Base-by-base conservation (phyloP, 768 basidiomycete genomes). In the Trametes punicea region DNA sequence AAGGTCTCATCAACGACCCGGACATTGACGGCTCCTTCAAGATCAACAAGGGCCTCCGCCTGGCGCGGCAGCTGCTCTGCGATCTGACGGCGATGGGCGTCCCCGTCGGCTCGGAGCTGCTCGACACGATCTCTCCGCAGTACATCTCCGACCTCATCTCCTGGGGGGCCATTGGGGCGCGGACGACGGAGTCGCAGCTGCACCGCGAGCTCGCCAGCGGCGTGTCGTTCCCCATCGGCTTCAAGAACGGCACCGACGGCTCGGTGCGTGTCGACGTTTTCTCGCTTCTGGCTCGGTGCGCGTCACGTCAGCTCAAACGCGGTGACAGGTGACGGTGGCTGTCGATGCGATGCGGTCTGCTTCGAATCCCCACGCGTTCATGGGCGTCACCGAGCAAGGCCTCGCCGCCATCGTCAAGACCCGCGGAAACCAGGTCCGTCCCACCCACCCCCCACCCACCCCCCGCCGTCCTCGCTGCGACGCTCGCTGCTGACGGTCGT, bases 231-330 rank as follows among this genome's bases (percentile, higher is more conserved):
- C 95, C 97, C 20, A 93, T 98, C 61, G 92, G 93, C 8, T 99
- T 99, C 85, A 99, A 99, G 74, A 99, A 99, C 70, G 96, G 97
- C 51, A 99, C 97, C 3, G 96, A 98, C 70, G 97, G 97, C 51
- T 85, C 84, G 39, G 64, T 69, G 30, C 45, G 65, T 58, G 9
- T 38, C n/a, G n/a, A n/a, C n/a, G n/a, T n/a, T n/a, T n/a, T 56
- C 27, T 39, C 15, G 10, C 45, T 7, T 53, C 55, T 29, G 18
- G 6, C 8, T 34, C 26, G 26, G 9, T 48, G 23, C 57, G 1
- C 54, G 57, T 29, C 58, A 53, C 21, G 34, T 26, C 30, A 29
- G 2, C 11, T 6, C 8, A 31, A 20, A 18, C 36, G 2, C 39
- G n/a, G 36, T 21, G 23, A 23, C 68, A 70, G 59, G 86, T 98